Evolutionary conservation across 345 rosid genomes (phyloP), one percentile per base, ranked within the genome.

Genomic region (Lepidium sativum): DNA sequence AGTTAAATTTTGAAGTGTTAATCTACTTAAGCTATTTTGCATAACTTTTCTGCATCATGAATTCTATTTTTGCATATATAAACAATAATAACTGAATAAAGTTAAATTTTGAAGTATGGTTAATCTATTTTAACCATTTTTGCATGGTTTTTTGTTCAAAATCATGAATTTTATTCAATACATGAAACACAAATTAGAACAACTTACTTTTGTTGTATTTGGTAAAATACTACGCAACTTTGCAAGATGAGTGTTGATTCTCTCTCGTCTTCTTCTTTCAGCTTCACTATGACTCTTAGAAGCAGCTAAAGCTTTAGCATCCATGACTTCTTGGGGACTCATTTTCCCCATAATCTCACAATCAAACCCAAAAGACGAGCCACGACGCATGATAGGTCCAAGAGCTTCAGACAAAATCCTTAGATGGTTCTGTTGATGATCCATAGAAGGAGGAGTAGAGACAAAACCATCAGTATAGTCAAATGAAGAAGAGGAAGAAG

Each of bases 281-380:
- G 97, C 99, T 65, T 90, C 97, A 60, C 99, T 94, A 74, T 94
- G 99, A 64, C 92, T 90, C 76, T 88, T 90, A 0, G 99, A 94
- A 49, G 97, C 99, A 60, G 99, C 99, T 5, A 90, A 85, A 17
- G 99, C 99, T 74, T 94, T 94, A 8, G 97, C 99, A 57, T 94
- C 99, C 95, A 94, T 88, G 53, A 90, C 81, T 76, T 90, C 95
- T 75, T 90, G 99, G 32, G 97, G 91, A 44, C 84, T 86, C 91
- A 90, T 75, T 75, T 88, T 88, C 1, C 90, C 92, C 61, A 87
- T 59, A 8, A 67, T 42, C 76, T 94, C 92, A 25, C 92, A 83
- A 56, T 86, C 94, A 8, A 87, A 75, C 54, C 97, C 92, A n/a
- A 87, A 87, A 15, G 71, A 65, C 4, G 86, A 78, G 51, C 89